Conservation (phyloP, 2,329 filamentous ascomycete genomes). For the Bipolaris gigantea region DNA sequence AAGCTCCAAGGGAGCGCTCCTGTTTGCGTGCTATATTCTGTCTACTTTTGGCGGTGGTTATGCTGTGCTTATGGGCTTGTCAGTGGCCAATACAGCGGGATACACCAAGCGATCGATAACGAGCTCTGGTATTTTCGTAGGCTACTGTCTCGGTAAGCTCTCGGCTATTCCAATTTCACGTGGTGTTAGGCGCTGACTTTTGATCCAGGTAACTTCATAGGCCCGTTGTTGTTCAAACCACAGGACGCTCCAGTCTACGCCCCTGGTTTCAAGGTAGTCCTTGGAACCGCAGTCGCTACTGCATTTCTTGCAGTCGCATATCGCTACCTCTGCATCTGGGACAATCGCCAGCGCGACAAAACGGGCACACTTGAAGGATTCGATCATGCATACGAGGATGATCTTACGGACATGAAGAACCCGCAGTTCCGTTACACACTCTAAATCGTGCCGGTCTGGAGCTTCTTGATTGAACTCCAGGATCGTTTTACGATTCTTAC, state of each 20-base stretch:
- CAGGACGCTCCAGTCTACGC: not conserved
- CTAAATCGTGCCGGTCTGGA: not conserved
- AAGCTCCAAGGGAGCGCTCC: conserved; percentile 47
- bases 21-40: conserved; percentile 56
- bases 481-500: not conserved
- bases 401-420: conserved; percentile 50
- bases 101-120: conserved; percentile 56
- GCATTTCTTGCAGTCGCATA: conserved; percentile 49
- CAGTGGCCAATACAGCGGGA: conserved; percentile 56
- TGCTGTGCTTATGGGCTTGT: conserved; percentile 55
- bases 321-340: conserved; percentile 49
- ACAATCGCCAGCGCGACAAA: conserved; percentile 50
- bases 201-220: not conserved
- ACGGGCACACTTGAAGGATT: conserved; percentile 52
- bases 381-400: conserved; percentile 58
- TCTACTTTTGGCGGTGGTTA: conserved; percentile 51
- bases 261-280: conserved; percentile 45
- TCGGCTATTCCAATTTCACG: not conserved
- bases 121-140: conserved; percentile 55
- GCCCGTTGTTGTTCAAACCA: not conserved
- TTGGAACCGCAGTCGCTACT: conserved; percentile 40
- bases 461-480: not conserved
- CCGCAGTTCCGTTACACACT: conserved; percentile 28
- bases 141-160: conserved; percentile 53
- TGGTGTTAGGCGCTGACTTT: not conserved